Evolutionary conservation across 192 early-diverging fungal species (phyloP).

Genomic region (Dimargaris xerosporica): DNA sequence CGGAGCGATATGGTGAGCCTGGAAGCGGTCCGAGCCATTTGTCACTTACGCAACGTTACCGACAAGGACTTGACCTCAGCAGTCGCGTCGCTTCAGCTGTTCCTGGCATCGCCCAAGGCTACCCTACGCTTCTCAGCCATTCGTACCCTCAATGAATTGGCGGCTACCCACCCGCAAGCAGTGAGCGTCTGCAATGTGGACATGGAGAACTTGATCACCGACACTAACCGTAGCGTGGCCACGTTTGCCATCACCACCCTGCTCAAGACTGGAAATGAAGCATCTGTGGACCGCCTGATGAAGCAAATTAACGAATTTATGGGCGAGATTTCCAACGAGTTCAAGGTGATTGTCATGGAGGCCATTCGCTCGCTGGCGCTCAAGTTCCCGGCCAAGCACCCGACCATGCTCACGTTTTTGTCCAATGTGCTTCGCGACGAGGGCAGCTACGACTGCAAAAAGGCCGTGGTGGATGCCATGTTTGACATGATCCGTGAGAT

Average conservation of each 20-base stretch:
- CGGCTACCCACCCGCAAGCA: slow-evolving; percentile 75
- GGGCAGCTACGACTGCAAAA: slow-evolving; percentile 95
- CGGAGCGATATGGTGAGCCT: slow-evolving; percentile 97
- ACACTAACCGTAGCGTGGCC: slow-evolving; percentile 90
- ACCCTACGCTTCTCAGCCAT: slow-evolving; percentile 94
- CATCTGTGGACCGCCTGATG: slow-evolving; percentile 94
- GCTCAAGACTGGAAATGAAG: slow-evolving; percentile 97
- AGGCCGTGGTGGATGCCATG: slow-evolving; percentile 92
- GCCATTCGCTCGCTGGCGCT: slow-evolving; percentile 91
- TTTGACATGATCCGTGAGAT: slow-evolving; percentile 90
- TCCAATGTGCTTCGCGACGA: slow-evolving; percentile 88
- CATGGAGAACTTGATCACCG: slow-evolving; percentile 95
- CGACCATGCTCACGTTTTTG: slow-evolving; percentile 83
- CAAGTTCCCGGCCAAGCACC: slow-evolving; percentile 94
- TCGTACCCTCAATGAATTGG: slow-evolving; percentile 86
- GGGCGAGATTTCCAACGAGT: slow-evolving; percentile 96
- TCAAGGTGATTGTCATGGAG: slow-evolving; percentile 98
- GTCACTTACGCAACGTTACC: slow-evolving; percentile 71
- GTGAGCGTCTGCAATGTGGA: slow-evolving; percentile 94
- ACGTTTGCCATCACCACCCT: slow-evolving; percentile 98
- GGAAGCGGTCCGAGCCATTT: slow-evolving; percentile 93
- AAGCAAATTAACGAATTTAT: slow-evolving; percentile 98
- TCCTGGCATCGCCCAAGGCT: slow-evolving; percentile 83
- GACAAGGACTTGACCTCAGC: slow-evolving; percentile 80
- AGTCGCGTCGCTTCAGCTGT: slow-evolving; percentile 83